Evolutionary conservation across 2,329 filamentous ascomycete species (phyloP), one percentile per base, ranked within the genome.

Genomic region (Botrytis porri): DNA sequence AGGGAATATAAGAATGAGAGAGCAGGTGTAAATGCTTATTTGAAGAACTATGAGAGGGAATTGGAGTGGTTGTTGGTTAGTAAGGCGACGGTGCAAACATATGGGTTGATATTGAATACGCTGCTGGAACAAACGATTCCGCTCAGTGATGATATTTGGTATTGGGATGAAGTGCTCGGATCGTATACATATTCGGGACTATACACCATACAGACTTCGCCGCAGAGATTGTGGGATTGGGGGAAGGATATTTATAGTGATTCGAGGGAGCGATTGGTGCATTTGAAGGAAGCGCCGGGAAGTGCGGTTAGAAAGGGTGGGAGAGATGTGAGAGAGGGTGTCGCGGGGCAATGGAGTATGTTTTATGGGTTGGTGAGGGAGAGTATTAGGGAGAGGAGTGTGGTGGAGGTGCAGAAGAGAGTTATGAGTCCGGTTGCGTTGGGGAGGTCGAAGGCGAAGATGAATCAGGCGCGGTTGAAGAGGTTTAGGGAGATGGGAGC

Each of bases 61-160:
- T 87, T 98, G 67, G 92, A 97, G 82, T 98, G 96, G 96, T 84
- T 98, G 37, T 85, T 98, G 25, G 88, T 97, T 43, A 93, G 92
- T 82, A 99, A 98, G 82, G 95, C 95, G 7, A 93, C 95, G 0
- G 89, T 95, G n/a, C 95, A 98, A 80, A 90, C 92, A 1, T 97
- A 97, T 79, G 95, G 95, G 6, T 84, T 93, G 66, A 87, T 97
- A 59, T 84, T 98, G 77, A 90, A 90, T 77, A 90, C 88, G 0
- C 86, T 98, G 5, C 83, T 98, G 18, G 92, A 95, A 72, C 92
- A 96, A 78, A 97, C 94, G 18, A 90, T 95, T 18, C 91, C 92
- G 0, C 83, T 99, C 29, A 93, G 90, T 78, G 91, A 97, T 76
- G 94, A 97, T 77, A 91, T 97, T 37, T 95, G 92, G 89, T 98